Percentiles rank a stretch among this genome's conserved stretches.
These are phyloP conservation scores for Malus sieversii DNA, from an alignment of 306 rosid genomes.

Conservation along the genomic window DNA sequence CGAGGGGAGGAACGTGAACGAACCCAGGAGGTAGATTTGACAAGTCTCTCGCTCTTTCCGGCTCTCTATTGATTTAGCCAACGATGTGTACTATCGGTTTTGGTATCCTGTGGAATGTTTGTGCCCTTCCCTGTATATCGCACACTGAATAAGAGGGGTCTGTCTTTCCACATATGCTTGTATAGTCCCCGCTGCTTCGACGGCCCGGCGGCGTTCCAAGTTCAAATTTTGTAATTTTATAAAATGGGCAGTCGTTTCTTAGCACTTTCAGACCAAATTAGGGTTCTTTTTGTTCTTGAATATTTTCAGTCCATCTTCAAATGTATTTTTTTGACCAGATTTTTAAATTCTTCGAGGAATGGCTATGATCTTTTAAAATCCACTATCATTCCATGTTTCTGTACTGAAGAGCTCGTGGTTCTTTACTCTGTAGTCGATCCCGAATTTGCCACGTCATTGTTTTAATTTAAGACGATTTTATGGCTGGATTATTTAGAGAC, in stretches of 20 bases:
- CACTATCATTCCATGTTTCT: background rate
- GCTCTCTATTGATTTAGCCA: background rate
- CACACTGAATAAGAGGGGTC: background rate
- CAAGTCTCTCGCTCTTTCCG: background rate
- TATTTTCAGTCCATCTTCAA: background rate
- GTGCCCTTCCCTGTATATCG: background rate
- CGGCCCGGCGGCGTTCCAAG: background rate
- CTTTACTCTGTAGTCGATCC: background rate
- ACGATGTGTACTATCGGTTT: background rate
- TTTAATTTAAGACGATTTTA: background rate
- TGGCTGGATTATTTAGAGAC: no score
- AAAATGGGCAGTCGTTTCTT: background rate
- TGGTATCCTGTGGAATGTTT: background rate
- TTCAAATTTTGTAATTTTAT: conserved; percentile 11
- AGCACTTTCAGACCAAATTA: background rate
- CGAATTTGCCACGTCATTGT: background rate
- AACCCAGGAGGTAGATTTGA: conserved; percentile 45
- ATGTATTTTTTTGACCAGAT: background rate
- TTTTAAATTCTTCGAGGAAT: background rate
- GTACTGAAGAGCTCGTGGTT: background rate
- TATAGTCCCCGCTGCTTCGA: background rate
- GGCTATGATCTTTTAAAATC: background rate
- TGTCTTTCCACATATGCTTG: background rate
- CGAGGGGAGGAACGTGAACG: conserved; percentile 77
- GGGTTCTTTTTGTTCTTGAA: background rate